These are phyloP conservation scores for Pontederia crassipes DNA, from an alignment of 176 grass and related monocot genomes.

Conservation along the genomic window DNA sequence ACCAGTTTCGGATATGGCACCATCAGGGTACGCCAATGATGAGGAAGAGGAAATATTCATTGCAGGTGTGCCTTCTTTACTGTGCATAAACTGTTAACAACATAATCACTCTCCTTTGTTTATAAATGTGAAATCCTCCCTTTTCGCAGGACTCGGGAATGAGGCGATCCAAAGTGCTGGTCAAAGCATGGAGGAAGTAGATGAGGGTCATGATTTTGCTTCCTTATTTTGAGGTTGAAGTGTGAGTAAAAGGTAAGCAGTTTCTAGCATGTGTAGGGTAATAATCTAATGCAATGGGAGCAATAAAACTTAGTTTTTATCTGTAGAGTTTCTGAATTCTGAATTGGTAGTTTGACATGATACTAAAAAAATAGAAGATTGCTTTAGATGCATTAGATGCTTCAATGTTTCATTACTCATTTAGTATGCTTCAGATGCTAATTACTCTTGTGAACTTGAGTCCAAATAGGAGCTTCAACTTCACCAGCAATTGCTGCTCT, in stretches of 20 bases:
- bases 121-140: conserved; percentile 5
- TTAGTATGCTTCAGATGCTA: no score
- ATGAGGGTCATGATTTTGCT: conserved; percentile 9
- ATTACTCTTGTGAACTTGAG: no score
- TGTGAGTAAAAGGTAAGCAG: neutral
- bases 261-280: no score
- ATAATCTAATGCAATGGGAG: no score
- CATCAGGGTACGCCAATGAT: conserved; percentile 29
- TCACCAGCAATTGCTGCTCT: no score
- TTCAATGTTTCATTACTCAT: no score
- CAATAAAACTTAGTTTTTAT: no score
- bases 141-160: conserved; percentile 58
- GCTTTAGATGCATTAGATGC: no score
- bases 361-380: no score
- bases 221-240: conserved; percentile 9
- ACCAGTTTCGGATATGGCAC: conserved; percentile 16
- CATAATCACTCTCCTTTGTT: neutral
- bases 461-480: no score
- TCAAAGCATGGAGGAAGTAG: conserved; percentile 22
- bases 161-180: conserved; percentile 67
- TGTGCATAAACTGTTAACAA: conserved; percentile 4
- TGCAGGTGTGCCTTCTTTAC: conserved; percentile 37
- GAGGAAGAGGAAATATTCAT: conserved; percentile 70
- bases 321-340: no score
- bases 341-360: no score